Evolutionary conservation across 257 asterid genomes (phyloP), one percentile per base, ranked within the genome.

Genomic region (Nyctanthes arbortristis): DNA sequence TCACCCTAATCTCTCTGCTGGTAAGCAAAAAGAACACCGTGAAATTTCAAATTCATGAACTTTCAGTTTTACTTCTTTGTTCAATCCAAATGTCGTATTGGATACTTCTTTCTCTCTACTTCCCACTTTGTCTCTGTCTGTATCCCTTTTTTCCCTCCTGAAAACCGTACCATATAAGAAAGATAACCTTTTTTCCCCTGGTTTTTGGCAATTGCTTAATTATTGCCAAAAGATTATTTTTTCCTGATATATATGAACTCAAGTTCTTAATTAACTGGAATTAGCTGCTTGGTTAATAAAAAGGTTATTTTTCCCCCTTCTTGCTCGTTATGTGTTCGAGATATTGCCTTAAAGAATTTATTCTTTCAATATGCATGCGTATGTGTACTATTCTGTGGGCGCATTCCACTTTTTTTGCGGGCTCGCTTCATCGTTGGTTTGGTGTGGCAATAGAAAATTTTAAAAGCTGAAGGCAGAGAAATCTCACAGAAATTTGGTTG

Each of bases 301-400:
- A 13, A 52, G 59, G 20, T 3, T 63, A 63, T 6, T 31, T 24
- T 2, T 25, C n/a, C n/a, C n/a, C n/a, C n/a, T n/a, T 68, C 35
- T 37, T 73, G 76, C 75, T 34, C 68, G 29, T 58, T 22, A 72
- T 54, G 1, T 81, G 60, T 79, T 84, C 65, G 87, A 75, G 74
- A 69, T 76, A 79, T 66, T 77, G 77, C 78, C 68, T 70, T 35
- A 34, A 47, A 39, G 68, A 37, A 29, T 20, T 34, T 35, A 12
- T 1, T 3, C 12, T 6, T 69, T 29, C 62, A 20, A 52, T 52
- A 52, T 52, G 13, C 29, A 20, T 0, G 59, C 59, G 24, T 52
- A 22, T 24, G 59, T 52, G 7, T 52, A 52, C 20, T n/a, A n/a
- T n/a, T n/a, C n/a, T n/a, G n/a, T n/a, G n/a, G n/a, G n/a, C n/a